These are phyloP conservation scores for Drechslera avenae DNA, from an alignment of 2,329 filamentous ascomycete genomes.

Conservation along the genomic window DNA sequence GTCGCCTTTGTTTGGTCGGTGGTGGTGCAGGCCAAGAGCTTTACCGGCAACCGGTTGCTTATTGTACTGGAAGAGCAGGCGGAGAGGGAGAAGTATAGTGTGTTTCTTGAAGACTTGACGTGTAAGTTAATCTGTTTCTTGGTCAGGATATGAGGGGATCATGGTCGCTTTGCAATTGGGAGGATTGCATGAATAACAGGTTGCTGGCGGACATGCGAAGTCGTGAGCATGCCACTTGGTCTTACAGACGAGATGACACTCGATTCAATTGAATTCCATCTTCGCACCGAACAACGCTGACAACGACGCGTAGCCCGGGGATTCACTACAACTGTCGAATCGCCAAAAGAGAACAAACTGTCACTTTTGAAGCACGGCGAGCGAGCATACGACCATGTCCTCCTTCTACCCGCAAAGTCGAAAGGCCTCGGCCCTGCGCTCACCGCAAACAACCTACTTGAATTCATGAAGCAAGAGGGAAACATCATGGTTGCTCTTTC, in stretches of 20 bases:
- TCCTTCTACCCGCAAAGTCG: conserved; percentile 85
- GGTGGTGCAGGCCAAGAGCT: conserved; percentile 76
- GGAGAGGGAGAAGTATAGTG: conserved; percentile 82
- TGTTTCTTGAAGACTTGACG: conserved; percentile 75
- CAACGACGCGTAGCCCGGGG: conserved; percentile 68
- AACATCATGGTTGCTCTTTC: conserved; percentile 90
- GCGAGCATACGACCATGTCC: conserved; percentile 85
- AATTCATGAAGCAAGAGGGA: conserved; percentile 89
- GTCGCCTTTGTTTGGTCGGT: conserved; percentile 69
- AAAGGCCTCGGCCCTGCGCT: conserved; percentile 92
- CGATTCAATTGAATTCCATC: conserved; percentile 1
- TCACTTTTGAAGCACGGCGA: conserved; percentile 85
- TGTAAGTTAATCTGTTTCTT: conserved; percentile 55
- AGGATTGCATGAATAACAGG: neutral
- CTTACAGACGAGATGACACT: neutral
- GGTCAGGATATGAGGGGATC: neutral
- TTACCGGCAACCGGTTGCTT: conserved; percentile 77
- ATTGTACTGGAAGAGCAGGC: conserved; percentile 82
- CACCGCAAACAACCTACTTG: conserved; percentile 81
- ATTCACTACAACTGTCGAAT: conserved; percentile 79
- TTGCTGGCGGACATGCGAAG: neutral
- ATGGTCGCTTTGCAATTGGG: neutral
- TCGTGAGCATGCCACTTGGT: conserved; percentile 20
- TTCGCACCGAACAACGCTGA: conserved; percentile 1
- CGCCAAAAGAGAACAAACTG: conserved; percentile 60